phyloP scores from a whole-genome alignment of 2,329 filamentous ascomycete species.

The Trichophyton mentagrophytes region DNA sequence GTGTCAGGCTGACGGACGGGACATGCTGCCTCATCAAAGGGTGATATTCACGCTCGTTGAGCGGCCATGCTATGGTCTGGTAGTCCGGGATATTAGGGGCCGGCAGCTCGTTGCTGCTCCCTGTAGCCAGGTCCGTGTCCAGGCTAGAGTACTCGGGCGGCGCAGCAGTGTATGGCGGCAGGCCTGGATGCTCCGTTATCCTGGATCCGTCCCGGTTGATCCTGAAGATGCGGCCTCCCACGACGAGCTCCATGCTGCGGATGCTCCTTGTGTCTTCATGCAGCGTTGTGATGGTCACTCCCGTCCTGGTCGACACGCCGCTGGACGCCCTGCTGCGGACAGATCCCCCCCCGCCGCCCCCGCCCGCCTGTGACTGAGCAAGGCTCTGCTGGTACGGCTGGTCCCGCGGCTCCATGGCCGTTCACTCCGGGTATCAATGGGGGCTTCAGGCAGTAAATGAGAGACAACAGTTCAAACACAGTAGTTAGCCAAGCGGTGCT shows the following conservation, averaged over 20 bases:
- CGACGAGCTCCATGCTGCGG: conserved; percentile 20
- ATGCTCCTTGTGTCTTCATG: conserved; percentile 16
- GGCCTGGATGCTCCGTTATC: conserved; percentile 11
- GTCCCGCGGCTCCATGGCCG: not conserved
- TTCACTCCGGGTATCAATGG: not conserved
- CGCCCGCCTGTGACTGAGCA: not conserved
- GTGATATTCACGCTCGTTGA: not conserved
- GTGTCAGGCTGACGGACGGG: not conserved
- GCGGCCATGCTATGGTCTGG: not conserved
- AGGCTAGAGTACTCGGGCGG: not conserved
- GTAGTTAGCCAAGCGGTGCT: not conserved
- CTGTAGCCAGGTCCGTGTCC: not conserved
- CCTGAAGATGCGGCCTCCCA: conserved; percentile 20
- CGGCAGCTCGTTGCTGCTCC: not conserved
- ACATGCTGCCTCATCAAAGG: not conserved
- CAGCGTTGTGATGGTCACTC: conserved; percentile 19
- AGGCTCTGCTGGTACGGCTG: not conserved
- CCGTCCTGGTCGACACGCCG: conserved; percentile 21
- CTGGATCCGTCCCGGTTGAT: conserved; percentile 24
- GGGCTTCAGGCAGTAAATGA: not conserved
- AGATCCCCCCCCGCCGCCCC: not conserved
- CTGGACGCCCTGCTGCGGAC: conserved; percentile 19
- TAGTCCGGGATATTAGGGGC: not conserved
- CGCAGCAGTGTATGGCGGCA: conserved; percentile 15
- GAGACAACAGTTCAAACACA: too few relatives aligned